Percentiles rank a stretch among this genome's conserved stretches.
Conservation (phyloP, 2,329 filamentous ascomycete genomes). For the Trichophyton rubrum region DNA sequence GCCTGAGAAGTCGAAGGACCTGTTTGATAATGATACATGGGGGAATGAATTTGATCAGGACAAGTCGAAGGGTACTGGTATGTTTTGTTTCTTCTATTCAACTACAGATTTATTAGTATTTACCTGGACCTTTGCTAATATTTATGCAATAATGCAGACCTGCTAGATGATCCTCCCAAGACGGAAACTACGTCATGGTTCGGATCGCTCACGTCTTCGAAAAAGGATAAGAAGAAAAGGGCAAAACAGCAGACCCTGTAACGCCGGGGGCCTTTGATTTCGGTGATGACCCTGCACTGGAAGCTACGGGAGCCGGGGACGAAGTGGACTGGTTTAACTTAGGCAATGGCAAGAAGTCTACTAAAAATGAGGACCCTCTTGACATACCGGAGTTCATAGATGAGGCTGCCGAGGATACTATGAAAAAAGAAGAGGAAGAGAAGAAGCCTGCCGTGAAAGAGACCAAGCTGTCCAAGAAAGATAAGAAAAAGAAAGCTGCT, state of each 20-base stretch:
- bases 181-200: background rate
- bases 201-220: background rate
- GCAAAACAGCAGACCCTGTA: background rate
- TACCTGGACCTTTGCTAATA: background rate
- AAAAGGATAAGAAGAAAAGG: slow-evolving; percentile 4
- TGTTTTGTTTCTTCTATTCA: background rate
- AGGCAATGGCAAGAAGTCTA: background rate
- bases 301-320: background rate
- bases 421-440: background rate
- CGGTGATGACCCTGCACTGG: background rate
- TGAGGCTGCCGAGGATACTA: background rate
- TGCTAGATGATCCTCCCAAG: background rate
- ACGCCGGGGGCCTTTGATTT: background rate
- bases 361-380: background rate
- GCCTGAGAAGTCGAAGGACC: background rate
- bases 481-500: slow-evolving; percentile 13
- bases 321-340: background rate
- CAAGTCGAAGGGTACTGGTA: background rate
- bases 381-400: background rate
- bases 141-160: background rate
- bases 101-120: background rate
- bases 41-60: background rate
- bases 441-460: slow-evolving; percentile 1
- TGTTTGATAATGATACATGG: background rate
- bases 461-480: slow-evolving; percentile 20